Evolutionary conservation across 257 asterid species (phyloP), one percentile per base, ranked within the genome.

Genomic region (Datura wrightii): DNA sequence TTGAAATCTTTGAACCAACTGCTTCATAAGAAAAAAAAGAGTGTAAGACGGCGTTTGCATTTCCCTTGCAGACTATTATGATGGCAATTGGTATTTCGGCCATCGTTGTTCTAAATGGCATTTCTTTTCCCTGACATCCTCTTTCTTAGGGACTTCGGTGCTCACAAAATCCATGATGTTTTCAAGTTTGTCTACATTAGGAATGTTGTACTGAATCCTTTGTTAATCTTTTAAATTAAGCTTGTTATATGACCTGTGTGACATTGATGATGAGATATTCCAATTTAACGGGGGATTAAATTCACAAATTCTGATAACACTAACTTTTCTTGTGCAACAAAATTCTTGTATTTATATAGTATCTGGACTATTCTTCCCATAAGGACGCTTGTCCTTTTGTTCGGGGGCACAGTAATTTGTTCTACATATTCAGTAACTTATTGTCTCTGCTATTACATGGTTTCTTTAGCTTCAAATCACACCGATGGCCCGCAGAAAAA

Each of bases 401-500:
- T 14, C 2, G 6, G 60, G 4, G 8, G 44, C 18, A 18, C 41
- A 59, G 74, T 60, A 60, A 81, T 67, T 52, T 14, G 71, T 52
- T 67, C 24, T 41, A 34, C 62, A 76, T 76, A 39, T 50, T 50
- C 7, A 15, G 48, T 52, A 1, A 52, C 82, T 52, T 78, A 78
- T 78, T 31, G 24, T 71, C 79, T 31, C 63, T 52, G 82, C 31
- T 58, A 52, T 71, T 82, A 16, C 48, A 63, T 82, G 74, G 31
- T 87, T 79, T 67, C 83, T 55, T 55, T 90, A 89, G 94, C 58
- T 88, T 79, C 93, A 59, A 54, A 66, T 71, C 80, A 80, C 41
- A 39, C 93, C 4, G 16, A 93, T 24, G 79, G 14, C 52, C 50
- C 89, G 1, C 83, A 76, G 74, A 79, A 84, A 31, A 62, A 55